Evolutionary conservation across 345 rosid genomes (phyloP).

Genomic region (Lepidium africanum): DNA sequence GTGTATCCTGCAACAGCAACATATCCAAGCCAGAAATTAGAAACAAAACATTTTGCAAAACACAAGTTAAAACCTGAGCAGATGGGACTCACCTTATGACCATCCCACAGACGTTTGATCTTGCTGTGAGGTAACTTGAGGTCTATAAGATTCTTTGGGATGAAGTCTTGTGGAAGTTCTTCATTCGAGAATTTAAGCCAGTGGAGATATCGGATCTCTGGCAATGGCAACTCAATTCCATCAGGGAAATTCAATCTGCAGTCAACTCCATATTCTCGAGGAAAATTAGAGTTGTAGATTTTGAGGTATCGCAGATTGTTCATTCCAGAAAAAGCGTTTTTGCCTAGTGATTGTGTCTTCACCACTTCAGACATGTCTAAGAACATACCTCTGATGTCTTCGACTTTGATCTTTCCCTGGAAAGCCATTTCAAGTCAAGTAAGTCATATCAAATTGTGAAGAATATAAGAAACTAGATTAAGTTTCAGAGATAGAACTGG

Average conservation of each 20-base stretch:
- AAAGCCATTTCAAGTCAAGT: background rate
- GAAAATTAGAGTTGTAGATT: background rate
- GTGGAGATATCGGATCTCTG: constrained; percentile 7
- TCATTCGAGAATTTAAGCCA: constrained; percentile 9
- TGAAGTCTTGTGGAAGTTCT: constrained; percentile 17
- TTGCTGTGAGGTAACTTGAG: constrained; percentile 10
- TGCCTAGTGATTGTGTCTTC: background rate
- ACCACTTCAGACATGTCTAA: constrained; percentile 3
- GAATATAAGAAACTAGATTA: background rate
- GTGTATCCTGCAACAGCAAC: background rate
- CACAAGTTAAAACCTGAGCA: background rate
- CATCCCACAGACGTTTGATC: constrained; percentile 21
- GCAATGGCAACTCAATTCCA: background rate
- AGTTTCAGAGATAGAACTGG: background rate
- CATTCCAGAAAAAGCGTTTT: constrained; percentile 6
- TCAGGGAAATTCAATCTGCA: background rate
- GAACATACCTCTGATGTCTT: constrained; percentile 18
- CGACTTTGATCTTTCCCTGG: constrained; percentile 4
- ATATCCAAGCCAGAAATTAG: background rate
- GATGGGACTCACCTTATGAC: background rate
- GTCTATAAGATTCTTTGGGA: constrained; percentile 5
- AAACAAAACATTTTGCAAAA: background rate
- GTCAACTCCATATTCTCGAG: background rate
- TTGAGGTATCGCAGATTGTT: constrained; percentile 14
- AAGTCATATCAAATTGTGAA: background rate